Base-by-base conservation (phyloP, 495 filamentous ascomycete species). In the Glarea lozoyensis region DNA sequence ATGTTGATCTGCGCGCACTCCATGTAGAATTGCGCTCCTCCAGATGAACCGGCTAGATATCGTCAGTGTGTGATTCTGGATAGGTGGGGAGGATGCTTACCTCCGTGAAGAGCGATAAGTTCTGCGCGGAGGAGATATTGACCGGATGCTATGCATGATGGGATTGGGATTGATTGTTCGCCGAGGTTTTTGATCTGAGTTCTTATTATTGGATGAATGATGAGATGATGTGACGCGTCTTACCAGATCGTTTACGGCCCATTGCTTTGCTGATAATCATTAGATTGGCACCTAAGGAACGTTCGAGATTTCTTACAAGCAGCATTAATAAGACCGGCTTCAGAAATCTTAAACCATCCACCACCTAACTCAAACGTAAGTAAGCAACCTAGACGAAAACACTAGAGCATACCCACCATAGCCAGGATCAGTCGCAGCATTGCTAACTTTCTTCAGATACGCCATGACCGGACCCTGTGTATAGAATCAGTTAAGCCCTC, bases 1-100 rank as follows among this genome's bases (percentile, higher is more conserved):
- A 76, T 61, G 45, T 67, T 71, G 56, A 78, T 70, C 57, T 76
- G 70, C 4, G 73, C 74, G 49, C 73, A 76, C 45, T 54, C 52
- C 52, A 54, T 54, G 40, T 72, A 76, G 23, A 76, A 65, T 54
- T 75, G 71, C 4, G 69, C 68, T 7, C 66, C 63, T 10, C 62
- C 55, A 1, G 46, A 31, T 1, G 56, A 56, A 18, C 59, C 16
- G 20, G 68, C 68, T 37, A 50, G 7, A 20, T 5, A 30, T 2
- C 6, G 23, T 49, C 20, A 48, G 46, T 42, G n/a, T 7, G 12
- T 10, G 11, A 4, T 19, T 2, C 12, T 2, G 17, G 20, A 16
- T 21, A 7, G n/a, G 13, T 6, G 23, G 37, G 31, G 11, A 5
- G 6, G 5, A 6, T n/a, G 3, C 31, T 39, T 42, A 19, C 25